These are phyloP conservation scores for Fusarium poae DNA, from an alignment of 2,329 filamentous ascomycete species.

Conservation along the genomic window DNA sequence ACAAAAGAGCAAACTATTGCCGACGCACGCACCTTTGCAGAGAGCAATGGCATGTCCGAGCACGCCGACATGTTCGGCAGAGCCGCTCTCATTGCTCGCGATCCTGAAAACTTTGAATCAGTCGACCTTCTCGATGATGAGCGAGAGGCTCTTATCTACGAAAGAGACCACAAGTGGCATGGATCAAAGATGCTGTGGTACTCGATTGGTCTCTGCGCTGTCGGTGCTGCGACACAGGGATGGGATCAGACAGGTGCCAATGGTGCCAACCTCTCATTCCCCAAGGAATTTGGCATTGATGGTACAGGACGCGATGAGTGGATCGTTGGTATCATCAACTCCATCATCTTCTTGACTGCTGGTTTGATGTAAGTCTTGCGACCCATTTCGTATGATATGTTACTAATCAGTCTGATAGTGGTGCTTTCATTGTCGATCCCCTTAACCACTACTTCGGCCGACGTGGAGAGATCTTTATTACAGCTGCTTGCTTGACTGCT, in stretches of 20 bases:
- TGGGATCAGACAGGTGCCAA: slow-evolving; percentile 75
- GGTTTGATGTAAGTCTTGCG: slow-evolving; percentile 44
- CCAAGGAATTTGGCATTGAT: slow-evolving; percentile 58
- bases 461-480: slow-evolving; percentile 75
- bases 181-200: slow-evolving; percentile 73
- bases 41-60: slow-evolving; percentile 29
- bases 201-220: slow-evolving; percentile 75
- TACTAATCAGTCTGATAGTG: background rate
- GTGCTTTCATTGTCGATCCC: slow-evolving; percentile 66
- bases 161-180: slow-evolving; percentile 75
- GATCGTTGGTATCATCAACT: slow-evolving; percentile 76
- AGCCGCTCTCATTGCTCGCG: slow-evolving; percentile 26
- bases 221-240: slow-evolving; percentile 75
- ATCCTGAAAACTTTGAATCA: slow-evolving; percentile 10
- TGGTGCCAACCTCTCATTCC: slow-evolving; percentile 73
- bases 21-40: slow-evolving; percentile 20
- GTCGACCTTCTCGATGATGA: slow-evolving; percentile 37
- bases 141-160: slow-evolving; percentile 65
- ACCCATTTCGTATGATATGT: fast-evolving
- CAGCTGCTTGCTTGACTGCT: slow-evolving; percentile 77
- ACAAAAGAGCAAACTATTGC: slow-evolving; percentile 8
- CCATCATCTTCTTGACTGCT: slow-evolving; percentile 48
- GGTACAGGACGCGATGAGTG: slow-evolving; percentile 52
- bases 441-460: slow-evolving; percentile 64
- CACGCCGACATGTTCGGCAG: slow-evolving; percentile 25